phyloP scores from a whole-genome alignment of 345 rosid genomes.

The Linum tenue region DNA sequence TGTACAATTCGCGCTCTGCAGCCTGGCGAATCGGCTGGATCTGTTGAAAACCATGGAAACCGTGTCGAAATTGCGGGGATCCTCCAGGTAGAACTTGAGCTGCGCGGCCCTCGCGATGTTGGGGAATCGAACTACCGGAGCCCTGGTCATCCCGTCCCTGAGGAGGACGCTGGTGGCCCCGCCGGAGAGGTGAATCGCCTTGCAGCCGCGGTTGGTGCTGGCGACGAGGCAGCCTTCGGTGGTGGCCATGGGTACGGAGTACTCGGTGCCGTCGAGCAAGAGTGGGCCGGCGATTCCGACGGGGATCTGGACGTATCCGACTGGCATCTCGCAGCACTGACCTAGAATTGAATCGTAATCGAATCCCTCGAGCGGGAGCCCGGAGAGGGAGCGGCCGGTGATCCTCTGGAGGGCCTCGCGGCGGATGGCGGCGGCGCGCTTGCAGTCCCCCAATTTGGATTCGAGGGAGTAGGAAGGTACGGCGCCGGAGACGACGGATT shows the following conservation, averaged over 20 bases:
- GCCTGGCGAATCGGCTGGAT: constrained; percentile 30
- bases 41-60: constrained; percentile 24
- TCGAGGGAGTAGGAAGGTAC: constrained; percentile 34
- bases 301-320: constrained; percentile 41
- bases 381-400: constrained; percentile 24
- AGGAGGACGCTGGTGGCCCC: constrained; percentile 32
- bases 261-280: constrained; percentile 27
- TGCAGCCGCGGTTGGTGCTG: constrained; percentile 40
- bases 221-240: constrained; percentile 44
- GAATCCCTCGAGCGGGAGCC: constrained; percentile 31
- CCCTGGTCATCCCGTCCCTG: constrained; percentile 37
- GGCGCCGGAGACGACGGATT: constrained; percentile 27
- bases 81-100: constrained; percentile 34
- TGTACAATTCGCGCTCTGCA: constrained; percentile 25
- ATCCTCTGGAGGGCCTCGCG: constrained; percentile 32
- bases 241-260: constrained; percentile 40
- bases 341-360: constrained; percentile 33
- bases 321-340: constrained; percentile 45
- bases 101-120: constrained; percentile 27
- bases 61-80: constrained; percentile 22
- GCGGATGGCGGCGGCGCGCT: constrained; percentile 29
- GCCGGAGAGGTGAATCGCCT: constrained; percentile 34
- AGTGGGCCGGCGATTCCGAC: constrained; percentile 41
- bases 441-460: constrained; percentile 35
- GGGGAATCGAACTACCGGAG: constrained; percentile 30